These are phyloP conservation scores for Metschnikowia arizonensis DNA, from an alignment of 805 yeast species.

Conservation along the genomic window DNA sequence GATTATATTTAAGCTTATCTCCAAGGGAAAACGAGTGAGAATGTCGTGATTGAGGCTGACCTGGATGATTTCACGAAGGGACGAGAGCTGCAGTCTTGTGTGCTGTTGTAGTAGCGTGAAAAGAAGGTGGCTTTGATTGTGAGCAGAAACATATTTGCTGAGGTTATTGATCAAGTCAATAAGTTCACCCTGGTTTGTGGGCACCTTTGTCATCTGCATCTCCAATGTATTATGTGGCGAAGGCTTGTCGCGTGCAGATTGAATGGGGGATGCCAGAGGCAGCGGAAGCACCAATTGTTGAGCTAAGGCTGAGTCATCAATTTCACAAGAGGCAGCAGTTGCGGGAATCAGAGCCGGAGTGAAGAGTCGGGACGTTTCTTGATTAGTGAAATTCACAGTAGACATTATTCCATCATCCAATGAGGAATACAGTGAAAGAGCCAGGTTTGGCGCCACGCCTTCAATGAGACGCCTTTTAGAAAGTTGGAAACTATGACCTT, in stretches of 20 bases:
- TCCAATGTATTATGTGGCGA: constrained; percentile 21
- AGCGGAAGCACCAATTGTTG: constrained; percentile 62
- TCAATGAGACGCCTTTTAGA: constrained; percentile 35
- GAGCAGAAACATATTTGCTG: constrained; percentile 38
- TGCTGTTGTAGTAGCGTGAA: constrained; percentile 54
- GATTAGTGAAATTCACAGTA: background rate
- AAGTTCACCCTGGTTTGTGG: constrained; percentile 34
- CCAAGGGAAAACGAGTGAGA: constrained; percentile 66
- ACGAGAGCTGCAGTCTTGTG: constrained; percentile 58
- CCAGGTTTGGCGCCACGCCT: background rate
- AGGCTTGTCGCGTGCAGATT: constrained; percentile 21
- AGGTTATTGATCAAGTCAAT: constrained; percentile 35
- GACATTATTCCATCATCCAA: background rate
- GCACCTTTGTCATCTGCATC: constrained; percentile 14
- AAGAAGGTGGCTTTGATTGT: constrained; percentile 47
- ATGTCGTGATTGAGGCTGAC: constrained; percentile 68
- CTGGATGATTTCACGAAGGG: constrained; percentile 50
- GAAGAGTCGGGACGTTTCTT: background rate
- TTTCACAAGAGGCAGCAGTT: background rate
- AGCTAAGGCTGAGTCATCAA: constrained; percentile 1
- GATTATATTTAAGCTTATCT: constrained; percentile 64
- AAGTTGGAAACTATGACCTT: constrained; percentile 17
- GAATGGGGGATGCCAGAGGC: constrained; percentile 61
- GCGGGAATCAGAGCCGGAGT: background rate
- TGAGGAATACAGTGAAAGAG: background rate